Evolutionary conservation across 139 green algal species (phyloP).

Genomic region (Chlamydomonas incerta): DNA sequence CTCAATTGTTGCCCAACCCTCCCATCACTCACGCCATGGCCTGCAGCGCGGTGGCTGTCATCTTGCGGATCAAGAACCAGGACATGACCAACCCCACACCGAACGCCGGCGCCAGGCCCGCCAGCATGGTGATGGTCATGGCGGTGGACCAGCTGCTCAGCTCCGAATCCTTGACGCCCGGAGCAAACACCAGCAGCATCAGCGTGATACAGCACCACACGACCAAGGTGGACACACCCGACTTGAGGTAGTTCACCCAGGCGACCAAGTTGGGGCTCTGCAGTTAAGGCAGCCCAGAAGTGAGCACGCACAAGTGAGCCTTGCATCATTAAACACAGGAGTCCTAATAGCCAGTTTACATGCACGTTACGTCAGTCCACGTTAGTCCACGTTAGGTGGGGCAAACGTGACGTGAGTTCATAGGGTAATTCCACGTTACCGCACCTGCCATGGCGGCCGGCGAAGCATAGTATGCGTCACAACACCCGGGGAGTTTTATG

Average conservation of each 20-base stretch:
- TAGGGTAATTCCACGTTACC: no score
- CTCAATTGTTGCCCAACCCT: no score
- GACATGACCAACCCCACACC: not conserved
- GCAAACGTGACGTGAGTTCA: no score
- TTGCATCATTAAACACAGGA: no score
- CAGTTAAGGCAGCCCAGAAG: not conserved
- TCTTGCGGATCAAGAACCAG: not conserved
- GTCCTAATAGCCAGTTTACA: no score
- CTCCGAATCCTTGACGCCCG: not conserved
- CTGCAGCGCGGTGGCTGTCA: not conserved
- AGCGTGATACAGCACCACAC: not conserved
- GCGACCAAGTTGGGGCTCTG: slow-evolving; percentile 14
- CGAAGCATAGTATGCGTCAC: no score
- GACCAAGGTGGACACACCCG: not conserved
- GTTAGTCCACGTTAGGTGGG: no score
- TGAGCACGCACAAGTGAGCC: no score
- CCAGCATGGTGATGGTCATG: not conserved
- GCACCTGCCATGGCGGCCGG: no score
- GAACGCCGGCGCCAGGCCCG: slow-evolving; percentile 5
- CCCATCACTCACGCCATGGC: slow-evolving; percentile 21
- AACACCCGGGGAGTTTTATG: no score
- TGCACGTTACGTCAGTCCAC: no score
- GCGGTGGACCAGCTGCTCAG: not conserved
- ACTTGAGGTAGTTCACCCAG: slow-evolving; percentile 31
- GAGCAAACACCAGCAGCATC: slow-evolving; percentile 20